These are phyloP conservation scores for Pittosporum tobira DNA, from an alignment of 129 eudicot species.

Conservation along the genomic window DNA sequence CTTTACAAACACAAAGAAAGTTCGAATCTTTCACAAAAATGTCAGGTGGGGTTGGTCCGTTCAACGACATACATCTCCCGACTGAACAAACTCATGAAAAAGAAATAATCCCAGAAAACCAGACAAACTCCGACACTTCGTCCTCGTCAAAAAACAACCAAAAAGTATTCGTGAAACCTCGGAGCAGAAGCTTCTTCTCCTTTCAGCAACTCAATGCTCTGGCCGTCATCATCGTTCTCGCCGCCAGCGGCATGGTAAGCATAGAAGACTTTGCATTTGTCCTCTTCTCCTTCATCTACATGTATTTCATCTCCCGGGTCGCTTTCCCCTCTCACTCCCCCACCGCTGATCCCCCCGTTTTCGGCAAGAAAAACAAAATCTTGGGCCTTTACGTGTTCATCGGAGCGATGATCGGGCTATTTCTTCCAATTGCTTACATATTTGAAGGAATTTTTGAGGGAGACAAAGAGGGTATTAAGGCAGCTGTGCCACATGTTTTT, in stretches of 20 bases:
- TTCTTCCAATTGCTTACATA: constrained; percentile 66
- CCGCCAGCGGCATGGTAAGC: constrained; percentile 66
- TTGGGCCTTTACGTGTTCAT: constrained; percentile 28
- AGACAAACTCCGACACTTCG: too few species aligned
- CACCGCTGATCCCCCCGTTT: constrained; percentile 20
- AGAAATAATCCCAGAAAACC: not conserved
- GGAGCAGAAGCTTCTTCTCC: constrained; percentile 21
- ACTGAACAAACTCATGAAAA: constrained; percentile 15
- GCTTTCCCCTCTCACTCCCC: constrained; percentile 48
- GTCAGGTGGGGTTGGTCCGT: constrained; percentile 59
- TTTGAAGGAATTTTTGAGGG: constrained; percentile 59
- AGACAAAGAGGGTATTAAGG: constrained; percentile 62
- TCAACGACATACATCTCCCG: constrained; percentile 31
- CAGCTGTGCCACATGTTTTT: constrained; percentile 72
- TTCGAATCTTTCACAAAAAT: constrained; percentile 17
- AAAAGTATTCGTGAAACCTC: constrained; percentile 1
- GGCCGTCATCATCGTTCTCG: constrained; percentile 46
- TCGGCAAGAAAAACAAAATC: constrained; percentile 21
- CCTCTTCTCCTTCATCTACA: constrained; percentile 46
- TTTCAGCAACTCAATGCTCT: constrained; percentile 57
- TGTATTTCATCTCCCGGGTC: constrained; percentile 47
- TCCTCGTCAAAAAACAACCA: constrained; percentile 9
- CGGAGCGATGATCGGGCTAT: constrained; percentile 42
- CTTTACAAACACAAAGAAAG: not conserved
- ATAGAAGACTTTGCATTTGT: constrained; percentile 45